Base-by-base conservation (phyloP, 2,329 filamentous ascomycete species). In the Sporothrix dimorphospora region DNA sequence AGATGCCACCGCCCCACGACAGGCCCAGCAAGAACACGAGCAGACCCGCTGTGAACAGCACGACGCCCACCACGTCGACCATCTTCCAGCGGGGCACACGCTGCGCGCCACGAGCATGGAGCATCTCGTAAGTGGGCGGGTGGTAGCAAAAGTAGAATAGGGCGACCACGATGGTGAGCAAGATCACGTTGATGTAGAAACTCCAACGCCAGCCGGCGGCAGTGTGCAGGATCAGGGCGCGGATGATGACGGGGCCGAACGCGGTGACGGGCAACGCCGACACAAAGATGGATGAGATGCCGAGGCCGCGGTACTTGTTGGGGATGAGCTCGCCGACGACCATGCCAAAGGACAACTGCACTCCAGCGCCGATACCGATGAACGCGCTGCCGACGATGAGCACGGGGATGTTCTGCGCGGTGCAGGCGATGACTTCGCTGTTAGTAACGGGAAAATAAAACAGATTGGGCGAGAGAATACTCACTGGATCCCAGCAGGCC, bases 141-240 rank as follows among this genome's bases (percentile, higher is more conserved):
- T 82, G 81, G 77, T 86, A 87, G 71, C 83, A 82, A 73, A 84
- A 79, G 45, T 78, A 78, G 71, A 82, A 85, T 3, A 85, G 78
- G 1, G 79, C 75, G 1, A 83, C 75, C 9, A 81, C 78, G 21
- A 84, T 71, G 14, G 78, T 79, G 42, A 79, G 80, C 69, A 83
- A 78, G 67, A 85, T 83, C 74, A 84, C 83, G 70, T 81, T 82
- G 6, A 87, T 75, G 74, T 84, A 86, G 76, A 84, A 88, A 70
- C 78, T 81, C 83, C 84, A 86, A 45, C 85, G 80, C 85, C 85
- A 87, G 21, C 79, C 78, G 4, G 80, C 76, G 3, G 74, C 76
- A 0, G 84, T 85, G 65, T 83, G 79, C 24, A 79, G 69, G 69
- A 84, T 82, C 42, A 86, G 79, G 4, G 79, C 77, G 16, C 82